Conservation (phyloP, 306 rosid species). For the Citrullus colocynthis region DNA sequence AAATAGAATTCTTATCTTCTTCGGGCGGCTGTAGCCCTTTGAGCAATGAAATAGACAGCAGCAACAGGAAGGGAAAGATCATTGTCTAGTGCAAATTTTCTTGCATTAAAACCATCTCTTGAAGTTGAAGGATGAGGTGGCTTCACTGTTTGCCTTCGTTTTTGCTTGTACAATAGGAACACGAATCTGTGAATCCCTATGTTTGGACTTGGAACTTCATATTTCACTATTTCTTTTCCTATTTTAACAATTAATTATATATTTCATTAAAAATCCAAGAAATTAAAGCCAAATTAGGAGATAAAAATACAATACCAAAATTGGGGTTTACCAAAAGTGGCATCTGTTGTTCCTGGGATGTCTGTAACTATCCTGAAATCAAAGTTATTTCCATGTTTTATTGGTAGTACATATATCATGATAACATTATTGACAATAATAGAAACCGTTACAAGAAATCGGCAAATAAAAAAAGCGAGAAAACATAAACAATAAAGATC, state of each 20-base stretch:
- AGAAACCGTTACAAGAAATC: too few species aligned
- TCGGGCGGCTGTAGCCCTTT: constrained; percentile 64
- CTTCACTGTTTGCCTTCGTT: constrained; percentile 31
- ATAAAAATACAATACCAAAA: not conserved
- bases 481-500: too few species aligned
- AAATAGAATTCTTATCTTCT: not conserved
- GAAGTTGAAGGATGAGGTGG: constrained; percentile 39
- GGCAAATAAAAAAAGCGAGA: too few species aligned
- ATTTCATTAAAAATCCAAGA: too few species aligned
- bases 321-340: constrained; percentile 47
- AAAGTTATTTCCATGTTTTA: not conserved
- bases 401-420: not conserved
- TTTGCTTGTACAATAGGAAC: constrained; percentile 68
- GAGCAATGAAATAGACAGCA: constrained; percentile 82
- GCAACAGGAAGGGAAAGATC: constrained; percentile 75
- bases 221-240: constrained; percentile 61
- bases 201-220: constrained; percentile 68
- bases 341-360: constrained; percentile 90
- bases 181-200: constrained; percentile 92
- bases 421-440: too few species aligned
- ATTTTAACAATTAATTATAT: not conserved
- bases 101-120: constrained; percentile 47
- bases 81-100: constrained; percentile 46
- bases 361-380: constrained; percentile 70
- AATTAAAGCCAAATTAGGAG: not conserved